Conservation (phyloP, 2,329 filamentous ascomycete species). For the Whalleya microplaca region DNA sequence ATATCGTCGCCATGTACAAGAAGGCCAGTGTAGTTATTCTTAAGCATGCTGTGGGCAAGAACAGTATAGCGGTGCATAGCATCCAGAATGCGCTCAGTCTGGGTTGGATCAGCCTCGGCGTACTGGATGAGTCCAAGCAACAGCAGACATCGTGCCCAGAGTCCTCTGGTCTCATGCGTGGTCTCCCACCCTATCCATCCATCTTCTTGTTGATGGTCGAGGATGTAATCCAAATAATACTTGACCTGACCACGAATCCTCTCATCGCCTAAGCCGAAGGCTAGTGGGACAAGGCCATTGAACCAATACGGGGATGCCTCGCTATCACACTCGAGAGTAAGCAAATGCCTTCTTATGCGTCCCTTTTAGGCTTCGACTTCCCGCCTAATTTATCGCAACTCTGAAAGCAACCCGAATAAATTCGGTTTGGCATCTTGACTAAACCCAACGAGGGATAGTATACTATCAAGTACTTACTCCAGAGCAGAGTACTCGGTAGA, state of each 20-base stretch:
- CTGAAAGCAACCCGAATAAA: neutral
- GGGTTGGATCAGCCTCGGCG: conserved; percentile 48
- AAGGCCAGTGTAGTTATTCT: conserved; percentile 55
- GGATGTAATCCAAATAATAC: conserved; percentile 46
- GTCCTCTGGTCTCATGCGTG: conserved; percentile 42
- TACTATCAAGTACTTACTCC: conserved; percentile 31
- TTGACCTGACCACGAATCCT: conserved; percentile 51
- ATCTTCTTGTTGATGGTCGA: conserved; percentile 52
- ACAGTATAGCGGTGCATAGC: conserved; percentile 54
- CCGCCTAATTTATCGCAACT: neutral
- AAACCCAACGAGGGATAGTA: neutral
- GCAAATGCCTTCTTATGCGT: neutral
- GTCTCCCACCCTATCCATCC: conserved; percentile 60
- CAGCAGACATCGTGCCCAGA: conserved; percentile 55
- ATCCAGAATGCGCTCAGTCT: conserved; percentile 48
- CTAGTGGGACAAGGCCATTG: conserved; percentile 58
- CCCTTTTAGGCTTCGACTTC: neutral
- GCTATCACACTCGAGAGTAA: conserved; percentile 4
- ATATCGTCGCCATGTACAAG: conserved; percentile 47
- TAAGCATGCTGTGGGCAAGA: conserved; percentile 58
- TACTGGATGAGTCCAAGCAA: conserved; percentile 48
- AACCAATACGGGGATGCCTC: conserved; percentile 62
- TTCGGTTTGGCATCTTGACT: neutral
- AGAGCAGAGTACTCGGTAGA: conserved; percentile 53
- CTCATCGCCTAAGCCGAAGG: conserved; percentile 50